Conservation (phyloP, 352 stramenopile genomes). For the Pythium rhizo-oryzae region DNA sequence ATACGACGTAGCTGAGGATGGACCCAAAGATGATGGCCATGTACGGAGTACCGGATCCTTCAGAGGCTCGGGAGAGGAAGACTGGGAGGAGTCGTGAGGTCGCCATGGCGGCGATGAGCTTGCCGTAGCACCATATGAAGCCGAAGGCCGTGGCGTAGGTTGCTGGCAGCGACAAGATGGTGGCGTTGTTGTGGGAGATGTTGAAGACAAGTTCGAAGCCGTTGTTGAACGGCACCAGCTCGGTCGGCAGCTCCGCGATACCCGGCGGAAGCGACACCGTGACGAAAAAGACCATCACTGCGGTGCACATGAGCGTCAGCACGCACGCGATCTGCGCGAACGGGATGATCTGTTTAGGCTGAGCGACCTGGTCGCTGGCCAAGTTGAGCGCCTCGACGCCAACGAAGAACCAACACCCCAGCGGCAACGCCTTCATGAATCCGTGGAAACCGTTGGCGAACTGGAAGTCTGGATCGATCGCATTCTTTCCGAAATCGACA, state of each 20-base stretch:
- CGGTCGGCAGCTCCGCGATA: neutral
- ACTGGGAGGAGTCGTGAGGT: constrained; percentile 23
- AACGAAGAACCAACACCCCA: constrained; percentile 36
- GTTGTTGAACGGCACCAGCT: constrained; percentile 9
- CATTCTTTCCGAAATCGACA: constrained; percentile 28
- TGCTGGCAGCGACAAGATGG: constrained; percentile 26
- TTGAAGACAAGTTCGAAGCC: constrained; percentile 23
- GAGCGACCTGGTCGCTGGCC: constrained; percentile 32
- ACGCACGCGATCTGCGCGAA: constrained; percentile 38
- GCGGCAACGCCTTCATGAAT: constrained; percentile 31
- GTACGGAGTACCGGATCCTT: constrained; percentile 27
- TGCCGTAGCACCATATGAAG: constrained; percentile 37
- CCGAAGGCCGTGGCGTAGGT: constrained; percentile 39
- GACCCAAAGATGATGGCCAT: constrained; percentile 24
- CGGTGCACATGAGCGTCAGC: constrained; percentile 17
- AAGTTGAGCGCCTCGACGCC: constrained; percentile 36
- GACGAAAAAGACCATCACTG: constrained; percentile 29
- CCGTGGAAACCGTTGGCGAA: constrained; percentile 27
- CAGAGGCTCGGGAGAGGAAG: constrained; percentile 4
- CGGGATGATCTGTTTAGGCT: constrained; percentile 29
- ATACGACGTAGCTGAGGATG: constrained; percentile 31
- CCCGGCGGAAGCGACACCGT: constrained; percentile 29
- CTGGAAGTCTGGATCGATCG: constrained; percentile 15
- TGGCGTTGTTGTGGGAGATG: constrained; percentile 20
- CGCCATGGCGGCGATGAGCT: constrained; percentile 35